Percentiles rank a stretch among this genome's conserved stretches.
Conservation (phyloP, 1,284 basidiomycete species). For the Cryptococcus sp. region DNA sequence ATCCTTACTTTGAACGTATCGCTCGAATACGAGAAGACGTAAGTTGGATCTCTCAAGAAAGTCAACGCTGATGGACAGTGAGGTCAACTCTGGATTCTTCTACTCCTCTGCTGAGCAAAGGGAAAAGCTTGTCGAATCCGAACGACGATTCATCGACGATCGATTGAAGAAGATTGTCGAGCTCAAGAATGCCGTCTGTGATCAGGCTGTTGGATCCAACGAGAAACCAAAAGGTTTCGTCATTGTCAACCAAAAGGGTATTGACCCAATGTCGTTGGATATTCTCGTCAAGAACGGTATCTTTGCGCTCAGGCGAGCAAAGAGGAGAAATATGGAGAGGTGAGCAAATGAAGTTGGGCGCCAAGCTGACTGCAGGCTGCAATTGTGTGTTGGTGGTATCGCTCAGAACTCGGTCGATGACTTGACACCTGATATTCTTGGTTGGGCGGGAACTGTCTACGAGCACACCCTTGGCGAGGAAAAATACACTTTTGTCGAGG, state of each 20-base stretch:
- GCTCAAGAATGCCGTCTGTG: constrained; percentile 94
- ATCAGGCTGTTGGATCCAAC: constrained; percentile 68
- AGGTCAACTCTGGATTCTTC: constrained; percentile 99
- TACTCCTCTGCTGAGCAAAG: constrained; percentile 98
- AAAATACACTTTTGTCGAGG: constrained; percentile 97
- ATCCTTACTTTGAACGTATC: constrained; percentile 96
- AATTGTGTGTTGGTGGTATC: constrained; percentile 88
- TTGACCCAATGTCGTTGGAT: constrained; percentile 95
- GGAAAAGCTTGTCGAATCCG: constrained; percentile 97
- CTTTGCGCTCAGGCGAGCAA: constrained; percentile 87
- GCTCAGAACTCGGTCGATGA: constrained; percentile 99
- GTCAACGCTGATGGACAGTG: constrained; percentile 53
- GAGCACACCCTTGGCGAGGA: constrained; percentile 99
- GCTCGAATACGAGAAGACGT: constrained; percentile 99
- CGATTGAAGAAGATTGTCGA: constrained; percentile 97
- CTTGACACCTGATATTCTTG: constrained; percentile 82
- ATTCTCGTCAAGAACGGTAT: constrained; percentile 97
- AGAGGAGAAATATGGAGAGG: constrained; percentile 97
- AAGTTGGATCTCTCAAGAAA: constrained; percentile 37
- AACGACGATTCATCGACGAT: constrained; percentile 88
- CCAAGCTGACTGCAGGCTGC: constrained; percentile 56
- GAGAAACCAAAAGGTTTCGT: constrained; percentile 78
- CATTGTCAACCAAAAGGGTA: constrained; percentile 98
- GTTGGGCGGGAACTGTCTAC: constrained; percentile 97
- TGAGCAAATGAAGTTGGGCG: constrained; percentile 41